phyloP scores from a whole-genome alignment of 148 eudicot genomes.

The Cornus florida region DNA sequence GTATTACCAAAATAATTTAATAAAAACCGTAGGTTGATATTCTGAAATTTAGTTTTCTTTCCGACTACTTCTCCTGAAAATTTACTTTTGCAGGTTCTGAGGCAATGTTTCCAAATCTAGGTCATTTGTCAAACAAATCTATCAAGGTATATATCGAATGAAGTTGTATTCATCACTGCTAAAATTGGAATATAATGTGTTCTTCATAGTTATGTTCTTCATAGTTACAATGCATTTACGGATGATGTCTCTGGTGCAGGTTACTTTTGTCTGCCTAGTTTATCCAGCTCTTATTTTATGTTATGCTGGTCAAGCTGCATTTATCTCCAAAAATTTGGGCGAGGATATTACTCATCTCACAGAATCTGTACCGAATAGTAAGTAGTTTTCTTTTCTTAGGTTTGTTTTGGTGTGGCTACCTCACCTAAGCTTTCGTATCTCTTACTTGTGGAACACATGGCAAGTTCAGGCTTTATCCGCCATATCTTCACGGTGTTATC shows the following conservation, averaged over 20 bases:
- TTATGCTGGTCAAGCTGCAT: conserved; percentile 61
- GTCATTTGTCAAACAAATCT: conserved; percentile 48
- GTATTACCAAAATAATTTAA: not conserved
- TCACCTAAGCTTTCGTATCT: not conserved
- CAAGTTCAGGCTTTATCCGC: conserved; percentile 22
- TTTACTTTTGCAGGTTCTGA: conserved; percentile 39
- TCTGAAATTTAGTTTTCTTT: not conserved
- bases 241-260: conserved; percentile 27
- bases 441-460: not conserved
- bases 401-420: not conserved
- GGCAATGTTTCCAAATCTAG: conserved; percentile 54
- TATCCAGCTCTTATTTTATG: conserved; percentile 46
- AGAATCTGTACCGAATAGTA: conserved; percentile 43
- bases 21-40: not conserved
- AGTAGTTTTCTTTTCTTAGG: conserved; percentile 8
- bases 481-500: conserved; percentile 37
- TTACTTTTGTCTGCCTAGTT: conserved; percentile 39
- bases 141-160: conserved; percentile 31
- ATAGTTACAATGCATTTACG: not conserved
- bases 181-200: not conserved
- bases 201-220: not conserved
- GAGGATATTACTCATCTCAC: conserved; percentile 34
- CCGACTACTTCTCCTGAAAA: not conserved
- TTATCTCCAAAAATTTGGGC: conserved; percentile 29
- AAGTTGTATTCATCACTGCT: not conserved